These are phyloP conservation scores for Calycina herbarum DNA, from an alignment of 2,329 filamentous ascomycete species.

Conservation along the genomic window DNA sequence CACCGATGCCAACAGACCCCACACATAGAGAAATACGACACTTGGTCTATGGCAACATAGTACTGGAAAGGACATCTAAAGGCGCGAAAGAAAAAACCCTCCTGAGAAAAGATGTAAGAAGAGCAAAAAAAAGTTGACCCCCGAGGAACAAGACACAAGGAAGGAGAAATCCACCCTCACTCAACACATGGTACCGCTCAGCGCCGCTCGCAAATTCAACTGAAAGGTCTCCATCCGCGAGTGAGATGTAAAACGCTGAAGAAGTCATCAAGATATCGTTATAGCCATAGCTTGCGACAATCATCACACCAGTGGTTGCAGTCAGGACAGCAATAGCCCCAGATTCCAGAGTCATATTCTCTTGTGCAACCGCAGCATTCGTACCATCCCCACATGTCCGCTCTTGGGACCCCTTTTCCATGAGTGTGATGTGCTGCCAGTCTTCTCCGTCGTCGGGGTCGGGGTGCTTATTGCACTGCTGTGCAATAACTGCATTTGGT, in stretches of 20 bases:
- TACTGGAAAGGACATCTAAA: background rate
- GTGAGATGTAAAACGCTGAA: too few relatives aligned
- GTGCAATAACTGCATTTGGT: conserved; percentile 7
- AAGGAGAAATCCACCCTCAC: background rate
- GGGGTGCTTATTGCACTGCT: background rate
- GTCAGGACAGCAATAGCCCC: conserved; percentile 18
- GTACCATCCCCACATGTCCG: too few relatives aligned
- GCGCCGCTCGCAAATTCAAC: too few relatives aligned
- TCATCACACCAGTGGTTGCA: conserved; percentile 18
- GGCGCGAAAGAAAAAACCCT: background rate
- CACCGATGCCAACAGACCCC: background rate
- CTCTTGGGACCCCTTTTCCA: too few relatives aligned
- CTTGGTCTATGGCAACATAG: background rate
- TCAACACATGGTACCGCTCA: background rate
- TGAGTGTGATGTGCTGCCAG: too few relatives aligned
- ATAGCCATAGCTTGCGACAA: conserved; percentile 7
- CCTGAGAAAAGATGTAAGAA: background rate
- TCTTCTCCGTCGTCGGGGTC: too few relatives aligned
- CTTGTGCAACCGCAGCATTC: too few relatives aligned
- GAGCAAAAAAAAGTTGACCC: background rate
- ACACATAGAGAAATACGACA: background rate
- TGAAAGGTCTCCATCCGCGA: background rate
- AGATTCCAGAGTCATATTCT: too few relatives aligned
- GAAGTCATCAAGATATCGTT: too few relatives aligned
- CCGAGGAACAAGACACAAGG: background rate